Base-by-base conservation (phyloP, 2,329 filamentous ascomycete species). In the Fusarium abutilonis region DNA sequence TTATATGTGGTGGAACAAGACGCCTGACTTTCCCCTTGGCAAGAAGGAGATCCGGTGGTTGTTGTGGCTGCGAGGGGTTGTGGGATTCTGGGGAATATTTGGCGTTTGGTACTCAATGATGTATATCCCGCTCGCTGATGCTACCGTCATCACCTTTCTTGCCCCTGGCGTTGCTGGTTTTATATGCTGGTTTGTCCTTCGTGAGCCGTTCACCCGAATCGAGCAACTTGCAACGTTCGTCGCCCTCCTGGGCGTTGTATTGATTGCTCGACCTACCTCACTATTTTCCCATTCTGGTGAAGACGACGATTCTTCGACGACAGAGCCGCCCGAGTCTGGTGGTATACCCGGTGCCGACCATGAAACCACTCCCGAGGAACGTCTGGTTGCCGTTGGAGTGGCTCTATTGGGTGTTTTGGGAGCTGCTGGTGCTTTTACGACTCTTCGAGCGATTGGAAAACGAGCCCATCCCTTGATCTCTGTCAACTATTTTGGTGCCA, bases 61-160 rank as follows among this genome's bases (percentile, higher is more conserved):
- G 6, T 80, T 97, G 4, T 73, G 91, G 2, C 75, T 85, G 9
- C 82, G 93, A 68, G 91, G 91, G 1, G 73, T 90, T 3, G 82
- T 82, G 28, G 93, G 92, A n/a, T 84, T 83, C 72, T 90, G 92
- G 72, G 92, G 91, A 10, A 89, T 96, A 4, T 93, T 89, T 73
- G 90, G 90, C 32, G 85, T 95, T 77, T 96, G 80, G 81, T 82
- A 78, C 63, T 82, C 79, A 10, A 83, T 83, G 54, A 84, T 91
- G 71, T 96, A 96, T 69, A 84, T 97, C 4, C 91, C 92, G 0
- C 82, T 97, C 3, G 90, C 92, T 14, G 93, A 97, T 73, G 92
- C 93, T 3, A 95, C 91, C 0, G 93, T 97, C 31, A 89, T 97
- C 49, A 95, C 92, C 9, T 97, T 97, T 72, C 82, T 97, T 6